Conservation (phyloP, 352 stramenopile genomes). For the Phytopythium kandeliae region DNA sequence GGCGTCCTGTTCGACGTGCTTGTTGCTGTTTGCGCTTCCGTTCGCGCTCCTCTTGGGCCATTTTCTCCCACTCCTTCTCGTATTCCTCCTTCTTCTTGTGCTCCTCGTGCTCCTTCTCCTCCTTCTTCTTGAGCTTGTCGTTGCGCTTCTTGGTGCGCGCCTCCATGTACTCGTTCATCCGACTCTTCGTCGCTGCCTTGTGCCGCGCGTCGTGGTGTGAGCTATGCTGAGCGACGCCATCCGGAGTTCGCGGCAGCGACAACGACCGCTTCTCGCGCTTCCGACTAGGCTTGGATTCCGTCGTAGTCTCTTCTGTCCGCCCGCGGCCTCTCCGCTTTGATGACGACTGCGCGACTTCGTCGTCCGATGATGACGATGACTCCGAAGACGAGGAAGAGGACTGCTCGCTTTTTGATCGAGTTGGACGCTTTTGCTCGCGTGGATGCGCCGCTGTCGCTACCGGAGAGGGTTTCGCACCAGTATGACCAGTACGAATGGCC, state of each 20-base stretch:
- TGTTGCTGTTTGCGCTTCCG: slow-evolving; percentile 79
- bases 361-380: slow-evolving; percentile 2
- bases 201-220: slow-evolving; percentile 10
- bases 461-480: slow-evolving; percentile 16
- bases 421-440: neutral
- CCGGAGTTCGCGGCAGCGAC: slow-evolving; percentile 3
- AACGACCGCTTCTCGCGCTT: slow-evolving; percentile 4
- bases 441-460: neutral
- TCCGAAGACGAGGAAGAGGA: slow-evolving; percentile 17
- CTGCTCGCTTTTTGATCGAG: slow-evolving; percentile 3
- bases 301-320: neutral
- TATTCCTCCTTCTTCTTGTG: slow-evolving; percentile 80
- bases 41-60: slow-evolving; percentile 82
- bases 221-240: slow-evolving; percentile 2
- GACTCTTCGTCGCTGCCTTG: slow-evolving; percentile 45
- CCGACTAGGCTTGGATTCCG: neutral
- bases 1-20: slow-evolving; percentile 48
- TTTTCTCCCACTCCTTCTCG: slow-evolving; percentile 86
- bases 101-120: slow-evolving; percentile 66
- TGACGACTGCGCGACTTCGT: slow-evolving; percentile 1
- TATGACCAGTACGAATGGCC: neutral
- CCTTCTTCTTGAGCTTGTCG: slow-evolving; percentile 72
- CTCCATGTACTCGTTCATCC: slow-evolving; percentile 90
- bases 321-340: slow-evolving; percentile 7
- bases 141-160: slow-evolving; percentile 66